A percentile compares a stretch with the other conserved stretches of the same genome.
Conservation (phyloP, 345 rosid species). For the Acer yangbiense region DNA sequence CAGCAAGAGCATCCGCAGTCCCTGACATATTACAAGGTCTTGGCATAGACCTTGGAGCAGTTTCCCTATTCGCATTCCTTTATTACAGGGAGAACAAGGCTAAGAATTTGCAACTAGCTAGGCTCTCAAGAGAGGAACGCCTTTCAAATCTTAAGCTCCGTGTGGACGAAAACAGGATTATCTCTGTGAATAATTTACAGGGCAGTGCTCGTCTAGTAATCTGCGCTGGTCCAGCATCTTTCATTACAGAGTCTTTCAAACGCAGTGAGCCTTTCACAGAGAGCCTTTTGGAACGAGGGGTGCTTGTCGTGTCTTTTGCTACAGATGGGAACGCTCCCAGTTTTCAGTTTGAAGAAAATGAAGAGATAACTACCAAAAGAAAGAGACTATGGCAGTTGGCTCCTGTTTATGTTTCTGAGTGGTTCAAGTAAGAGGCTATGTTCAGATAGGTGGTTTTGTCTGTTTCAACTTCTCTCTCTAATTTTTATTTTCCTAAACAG, state of each 20-base stretch:
- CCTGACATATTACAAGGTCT: slow-evolving; percentile 65
- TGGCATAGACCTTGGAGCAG: slow-evolving; percentile 81
- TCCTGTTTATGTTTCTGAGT: slow-evolving; percentile 62
- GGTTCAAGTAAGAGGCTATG: slow-evolving; percentile 70
- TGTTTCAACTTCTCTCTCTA: background rate
- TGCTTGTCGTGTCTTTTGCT: slow-evolving; percentile 78
- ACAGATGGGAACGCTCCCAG: slow-evolving; percentile 67
- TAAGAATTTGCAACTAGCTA: slow-evolving; percentile 73
- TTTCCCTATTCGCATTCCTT: slow-evolving; percentile 70
- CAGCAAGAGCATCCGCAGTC: slow-evolving; percentile 67
- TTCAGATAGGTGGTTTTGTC: background rate
- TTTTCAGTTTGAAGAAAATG: slow-evolving; percentile 68
- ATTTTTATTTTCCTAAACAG: slow-evolving; percentile 35
- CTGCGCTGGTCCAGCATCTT: slow-evolving; percentile 77
- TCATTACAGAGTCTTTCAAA: slow-evolving; percentile 69
- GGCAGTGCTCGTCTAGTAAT: slow-evolving; percentile 87
- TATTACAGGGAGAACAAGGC: slow-evolving; percentile 77
- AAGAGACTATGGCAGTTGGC: slow-evolving; percentile 86
- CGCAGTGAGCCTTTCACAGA: slow-evolving; percentile 73
- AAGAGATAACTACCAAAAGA: slow-evolving; percentile 50
- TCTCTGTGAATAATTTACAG: slow-evolving; percentile 62
- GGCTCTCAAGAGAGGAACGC: slow-evolving; percentile 88
- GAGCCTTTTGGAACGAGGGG: slow-evolving; percentile 84
- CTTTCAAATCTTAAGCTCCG: slow-evolving; percentile 89
- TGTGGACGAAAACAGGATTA: slow-evolving; percentile 60